phyloP scores from a whole-genome alignment of 192 early-diverging fungal genomes.

The Podila verticillata region DNA sequence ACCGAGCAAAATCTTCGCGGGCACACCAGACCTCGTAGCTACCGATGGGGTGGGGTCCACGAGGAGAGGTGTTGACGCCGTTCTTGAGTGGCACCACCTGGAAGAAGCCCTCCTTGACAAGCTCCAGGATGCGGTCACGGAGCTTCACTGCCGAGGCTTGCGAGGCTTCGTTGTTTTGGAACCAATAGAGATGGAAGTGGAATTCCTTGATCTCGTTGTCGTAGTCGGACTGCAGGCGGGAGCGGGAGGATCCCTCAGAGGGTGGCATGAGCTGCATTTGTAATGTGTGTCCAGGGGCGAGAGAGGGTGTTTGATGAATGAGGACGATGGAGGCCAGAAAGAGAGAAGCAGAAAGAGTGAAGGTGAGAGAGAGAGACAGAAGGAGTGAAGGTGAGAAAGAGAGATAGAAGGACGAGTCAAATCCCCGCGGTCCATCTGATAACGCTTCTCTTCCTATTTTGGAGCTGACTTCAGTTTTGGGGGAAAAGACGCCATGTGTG shows the following conservation, averaged over 20 bases:
- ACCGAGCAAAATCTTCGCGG: slow-evolving; percentile 64
- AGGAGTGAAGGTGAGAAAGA: not conserved
- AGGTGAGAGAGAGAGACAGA: not conserved
- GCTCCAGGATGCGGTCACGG: slow-evolving; percentile 53
- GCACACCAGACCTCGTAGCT: slow-evolving; percentile 74
- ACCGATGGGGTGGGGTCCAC: slow-evolving; percentile 71
- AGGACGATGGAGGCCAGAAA: not conserved
- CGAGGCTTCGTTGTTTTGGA: slow-evolving; percentile 57
- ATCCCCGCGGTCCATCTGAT: too few relatives aligned
- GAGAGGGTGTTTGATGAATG: not conserved
- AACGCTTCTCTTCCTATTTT: not conserved
- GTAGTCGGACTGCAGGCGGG: slow-evolving; percentile 38
- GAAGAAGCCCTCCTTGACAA: slow-evolving; percentile 61
- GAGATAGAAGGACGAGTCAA: not conserved
- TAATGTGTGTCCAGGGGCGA: not conserved
- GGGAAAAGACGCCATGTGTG: too few relatives aligned
- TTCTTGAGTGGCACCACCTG: slow-evolving; percentile 58
- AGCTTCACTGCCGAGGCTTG: slow-evolving; percentile 43
- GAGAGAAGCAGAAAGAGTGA: not conserved
- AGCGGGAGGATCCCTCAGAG: slow-evolving; percentile 7
- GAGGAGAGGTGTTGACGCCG: slow-evolving; percentile 53
- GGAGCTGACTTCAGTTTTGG: not conserved
- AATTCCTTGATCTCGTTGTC: slow-evolving; percentile 71
- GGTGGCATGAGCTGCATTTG: slow-evolving; percentile 29
- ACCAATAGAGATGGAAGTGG: slow-evolving; percentile 77